These are phyloP conservation scores for Fonsecaea pugnacius DNA, from an alignment of 2,329 filamentous ascomycete genomes.

Conservation along the genomic window DNA sequence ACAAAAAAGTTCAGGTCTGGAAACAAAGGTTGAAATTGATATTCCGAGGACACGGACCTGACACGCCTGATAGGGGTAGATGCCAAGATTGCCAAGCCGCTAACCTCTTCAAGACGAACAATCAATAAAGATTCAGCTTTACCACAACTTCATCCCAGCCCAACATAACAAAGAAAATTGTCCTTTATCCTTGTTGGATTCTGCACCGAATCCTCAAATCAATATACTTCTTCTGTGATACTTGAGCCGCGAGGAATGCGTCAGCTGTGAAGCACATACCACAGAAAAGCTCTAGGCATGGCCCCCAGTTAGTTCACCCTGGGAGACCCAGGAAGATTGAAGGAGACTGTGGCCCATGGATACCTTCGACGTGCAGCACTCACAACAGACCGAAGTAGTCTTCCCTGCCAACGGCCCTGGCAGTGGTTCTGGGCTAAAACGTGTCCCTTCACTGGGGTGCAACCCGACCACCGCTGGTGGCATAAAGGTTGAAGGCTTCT, in stretches of 20 bases:
- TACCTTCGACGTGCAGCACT: not conserved
- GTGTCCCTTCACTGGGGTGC: not conserved
- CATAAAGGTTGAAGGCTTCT: not conserved
- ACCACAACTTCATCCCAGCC: not conserved
- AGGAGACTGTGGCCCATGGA: not conserved
- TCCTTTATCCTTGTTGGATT: not conserved
- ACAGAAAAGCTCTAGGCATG: not conserved
- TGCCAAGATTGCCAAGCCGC: not conserved
- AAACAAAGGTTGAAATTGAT: too few species aligned
- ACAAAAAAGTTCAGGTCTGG: too few species aligned
- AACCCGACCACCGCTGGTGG: not conserved
- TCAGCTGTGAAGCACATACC: not conserved
- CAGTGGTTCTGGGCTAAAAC: not conserved
- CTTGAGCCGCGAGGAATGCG: not conserved
- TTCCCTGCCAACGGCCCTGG: not conserved
- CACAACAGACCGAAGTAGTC: not conserved
- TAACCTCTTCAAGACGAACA: not conserved
- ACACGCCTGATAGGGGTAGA: not conserved
- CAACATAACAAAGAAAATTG: not conserved
- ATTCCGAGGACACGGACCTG: too few species aligned
- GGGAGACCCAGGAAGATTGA: not conserved
- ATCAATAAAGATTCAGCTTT: not conserved
- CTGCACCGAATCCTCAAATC: not conserved
- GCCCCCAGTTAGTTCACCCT: not conserved
- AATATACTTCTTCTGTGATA: not conserved